A percentile compares a stretch with the other conserved stretches of the same genome.
phyloP scores from a whole-genome alignment of 2,329 filamentous ascomycete species.

The Hypoxylon sp. region DNA sequence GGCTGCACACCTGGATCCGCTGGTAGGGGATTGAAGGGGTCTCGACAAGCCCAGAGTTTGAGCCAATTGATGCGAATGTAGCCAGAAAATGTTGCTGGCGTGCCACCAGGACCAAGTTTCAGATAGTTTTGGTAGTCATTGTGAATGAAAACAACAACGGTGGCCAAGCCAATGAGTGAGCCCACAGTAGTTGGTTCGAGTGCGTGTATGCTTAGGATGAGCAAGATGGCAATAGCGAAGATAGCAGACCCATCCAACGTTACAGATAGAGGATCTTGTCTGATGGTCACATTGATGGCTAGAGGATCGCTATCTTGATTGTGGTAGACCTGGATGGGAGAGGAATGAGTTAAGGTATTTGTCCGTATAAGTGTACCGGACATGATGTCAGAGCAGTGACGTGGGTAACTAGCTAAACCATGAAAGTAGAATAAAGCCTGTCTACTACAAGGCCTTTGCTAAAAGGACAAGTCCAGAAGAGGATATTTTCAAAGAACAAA shows the following conservation, averaged over 20 bases:
- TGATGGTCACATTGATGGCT: slow-evolving; percentile 61
- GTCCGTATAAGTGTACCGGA: slow-evolving; percentile 50
- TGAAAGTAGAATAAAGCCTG: slow-evolving; percentile 19
- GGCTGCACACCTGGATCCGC: slow-evolving; percentile 68
- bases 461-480: not conserved
- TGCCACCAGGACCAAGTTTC: slow-evolving; percentile 84
- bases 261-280: slow-evolving; percentile 67
- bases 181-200: slow-evolving; percentile 65
- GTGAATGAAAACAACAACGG: slow-evolving; percentile 68
- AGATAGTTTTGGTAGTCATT: slow-evolving; percentile 84
- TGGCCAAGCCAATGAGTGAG: slow-evolving; percentile 65
- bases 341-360: slow-evolving; percentile 44
- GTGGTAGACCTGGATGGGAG: slow-evolving; percentile 41
- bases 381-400: slow-evolving; percentile 45
- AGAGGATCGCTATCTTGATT: slow-evolving; percentile 44
- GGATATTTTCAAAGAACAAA: slow-evolving; percentile 3
- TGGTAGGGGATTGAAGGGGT: slow-evolving; percentile 75
- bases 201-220: slow-evolving; percentile 68
- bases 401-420: slow-evolving; percentile 19
- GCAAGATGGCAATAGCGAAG: slow-evolving; percentile 60
- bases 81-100: slow-evolving; percentile 79
- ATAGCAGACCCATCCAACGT: slow-evolving; percentile 68
- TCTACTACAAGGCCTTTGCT: slow-evolving; percentile 20
- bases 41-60: slow-evolving; percentile 77
- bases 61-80: slow-evolving; percentile 82